These are phyloP conservation scores for Diaporthe citriasiana DNA, from an alignment of 2,329 filamentous ascomycete species.

Conservation along the genomic window DNA sequence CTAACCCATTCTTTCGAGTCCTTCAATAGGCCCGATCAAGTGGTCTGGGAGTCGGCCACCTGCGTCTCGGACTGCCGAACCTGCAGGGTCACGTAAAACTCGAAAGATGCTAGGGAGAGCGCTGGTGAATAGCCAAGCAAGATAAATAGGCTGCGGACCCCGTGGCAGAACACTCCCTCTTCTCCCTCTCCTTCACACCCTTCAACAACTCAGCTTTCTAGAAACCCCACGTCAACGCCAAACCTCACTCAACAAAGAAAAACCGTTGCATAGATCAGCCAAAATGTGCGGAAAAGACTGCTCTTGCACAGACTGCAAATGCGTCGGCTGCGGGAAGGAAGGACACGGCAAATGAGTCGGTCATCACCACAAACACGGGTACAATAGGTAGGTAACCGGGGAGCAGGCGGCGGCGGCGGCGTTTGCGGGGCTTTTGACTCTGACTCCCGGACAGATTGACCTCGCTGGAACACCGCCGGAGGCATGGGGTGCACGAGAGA, in stretches of 20 bases:
- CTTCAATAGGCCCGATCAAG: slow-evolving; percentile 17
- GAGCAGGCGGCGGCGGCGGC: no score
- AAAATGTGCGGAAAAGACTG: slow-evolving; percentile 29
- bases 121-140: neutral
- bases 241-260: neutral
- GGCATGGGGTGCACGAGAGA: neutral
- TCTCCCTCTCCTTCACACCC: neutral
- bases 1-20: neutral
- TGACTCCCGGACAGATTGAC: neutral
- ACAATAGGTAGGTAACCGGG: neutral
- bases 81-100: slow-evolving; percentile 22
- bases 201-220: neutral
- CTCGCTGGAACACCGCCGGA: neutral
- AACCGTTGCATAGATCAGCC: neutral
- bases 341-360: neutral
- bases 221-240: neutral
- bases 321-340: neutral
- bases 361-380: neutral
- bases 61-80: slow-evolving; percentile 5
- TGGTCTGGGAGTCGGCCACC: slow-evolving; percentile 1
- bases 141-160: slow-evolving; percentile 26
- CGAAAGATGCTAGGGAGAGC: neutral
- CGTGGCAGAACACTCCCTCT: neutral
- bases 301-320: slow-evolving; percentile 16
- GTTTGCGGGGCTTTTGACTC: neutral